Percentiles rank a stretch among this genome's conserved stretches.
These are phyloP conservation scores for Leccinum rimulosum DNA, from an alignment of 768 basidiomycete genomes.

Conservation along the genomic window DNA sequence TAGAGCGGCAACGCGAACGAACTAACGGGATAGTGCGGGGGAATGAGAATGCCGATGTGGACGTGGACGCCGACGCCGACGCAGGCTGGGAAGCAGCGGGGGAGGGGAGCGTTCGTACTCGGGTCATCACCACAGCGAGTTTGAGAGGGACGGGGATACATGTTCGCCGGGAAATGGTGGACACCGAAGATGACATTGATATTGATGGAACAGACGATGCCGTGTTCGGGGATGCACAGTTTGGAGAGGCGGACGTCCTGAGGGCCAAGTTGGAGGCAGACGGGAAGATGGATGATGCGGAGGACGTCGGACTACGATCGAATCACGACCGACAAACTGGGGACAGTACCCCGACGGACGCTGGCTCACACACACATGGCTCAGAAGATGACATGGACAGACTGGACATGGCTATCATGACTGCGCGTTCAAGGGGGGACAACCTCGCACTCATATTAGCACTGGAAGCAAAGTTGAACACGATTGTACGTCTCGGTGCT, in stretches of 20 bases:
- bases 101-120: constrained; percentile 41
- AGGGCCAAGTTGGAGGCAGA: constrained; percentile 35
- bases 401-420: constrained; percentile 47
- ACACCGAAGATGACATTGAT: constrained; percentile 79
- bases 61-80: constrained; percentile 29
- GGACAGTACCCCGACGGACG: background rate
- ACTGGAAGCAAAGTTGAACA: constrained; percentile 59
- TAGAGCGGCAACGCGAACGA: constrained; percentile 29
- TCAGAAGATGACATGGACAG: constrained; percentile 40
- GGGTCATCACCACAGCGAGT: constrained; percentile 35
- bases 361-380: background rate
- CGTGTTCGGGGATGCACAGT: constrained; percentile 68
- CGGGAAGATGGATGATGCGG: constrained; percentile 14
- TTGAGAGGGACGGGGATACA: constrained; percentile 67
- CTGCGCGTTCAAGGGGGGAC: constrained; percentile 50
- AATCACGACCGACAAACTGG: constrained; percentile 37
- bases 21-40: constrained; percentile 30
- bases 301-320: constrained; percentile 9
- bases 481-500: constrained; percentile 46
- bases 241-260: constrained; percentile 71
- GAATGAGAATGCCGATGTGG: constrained; percentile 30
- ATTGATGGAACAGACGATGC: constrained; percentile 74
- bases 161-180: constrained; percentile 52
- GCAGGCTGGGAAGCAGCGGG: constrained; percentile 38
- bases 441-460: constrained; percentile 47